A percentile compares a stretch with the other conserved stretches of the same genome.
Evolutionary conservation across 371 early-diverging fungal genomes (phyloP).

Genomic region (Syncephalastrum monosporum): DNA sequence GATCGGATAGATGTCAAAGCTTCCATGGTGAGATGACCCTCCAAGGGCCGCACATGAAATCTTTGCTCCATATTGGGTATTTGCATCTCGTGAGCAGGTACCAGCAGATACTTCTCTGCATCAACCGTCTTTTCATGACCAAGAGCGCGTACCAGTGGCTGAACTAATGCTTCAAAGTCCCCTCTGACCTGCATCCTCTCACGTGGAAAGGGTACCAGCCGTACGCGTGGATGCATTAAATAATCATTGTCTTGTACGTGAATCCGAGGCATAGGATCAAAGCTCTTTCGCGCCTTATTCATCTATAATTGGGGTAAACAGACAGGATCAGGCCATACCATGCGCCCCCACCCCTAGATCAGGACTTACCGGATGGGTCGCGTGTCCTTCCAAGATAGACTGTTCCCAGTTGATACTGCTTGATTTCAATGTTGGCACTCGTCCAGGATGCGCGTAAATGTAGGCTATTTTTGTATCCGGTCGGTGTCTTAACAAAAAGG

Average conservation of each 20-base stretch:
- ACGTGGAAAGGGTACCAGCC: constrained; percentile 55
- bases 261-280: constrained; percentile 55
- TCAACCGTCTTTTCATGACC: constrained; percentile 25
- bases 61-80: constrained; percentile 56
- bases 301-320: constrained; percentile 30
- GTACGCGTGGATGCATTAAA: constrained; percentile 42
- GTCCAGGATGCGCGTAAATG: too few relatives aligned
- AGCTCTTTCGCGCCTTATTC: constrained; percentile 66
- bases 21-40: constrained; percentile 38
- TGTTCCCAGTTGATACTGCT: too few relatives aligned
- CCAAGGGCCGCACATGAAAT: constrained; percentile 50
- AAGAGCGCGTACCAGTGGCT: constrained; percentile 29
- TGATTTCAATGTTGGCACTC: too few relatives aligned
- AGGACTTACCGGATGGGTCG: too few relatives aligned
- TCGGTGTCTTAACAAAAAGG: too few relatives aligned
- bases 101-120: constrained; percentile 28
- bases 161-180: constrained; percentile 40
- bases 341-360: too few relatives aligned
- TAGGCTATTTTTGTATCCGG: too few relatives aligned
- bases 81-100: constrained; percentile 71
- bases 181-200: constrained; percentile 50
- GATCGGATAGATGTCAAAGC: constrained; percentile 72
- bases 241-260: constrained; percentile 40
- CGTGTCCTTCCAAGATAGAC: too few relatives aligned
- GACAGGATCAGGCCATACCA: too few relatives aligned